Percentiles rank a stretch among this genome's conserved stretches.
Conservation (phyloP, 2,329 filamentous ascomycete genomes). For the Verticillium dahliae region DNA sequence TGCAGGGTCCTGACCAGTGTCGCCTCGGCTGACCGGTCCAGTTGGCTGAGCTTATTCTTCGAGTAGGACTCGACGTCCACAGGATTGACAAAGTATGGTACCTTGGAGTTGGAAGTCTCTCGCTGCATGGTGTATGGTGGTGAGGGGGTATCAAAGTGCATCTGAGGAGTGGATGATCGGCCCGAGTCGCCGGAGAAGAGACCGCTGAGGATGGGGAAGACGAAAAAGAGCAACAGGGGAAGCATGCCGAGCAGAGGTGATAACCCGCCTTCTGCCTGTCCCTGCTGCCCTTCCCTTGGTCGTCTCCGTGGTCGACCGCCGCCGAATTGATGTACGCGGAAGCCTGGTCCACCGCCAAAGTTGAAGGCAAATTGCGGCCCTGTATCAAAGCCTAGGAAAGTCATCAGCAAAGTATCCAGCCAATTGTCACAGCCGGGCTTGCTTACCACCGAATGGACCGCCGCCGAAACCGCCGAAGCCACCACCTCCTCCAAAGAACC, state of each 20-base stretch:
- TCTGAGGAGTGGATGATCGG: constrained; percentile 53
- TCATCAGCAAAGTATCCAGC: neutral
- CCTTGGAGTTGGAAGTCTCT: constrained; percentile 60
- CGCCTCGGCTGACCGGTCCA: constrained; percentile 74
- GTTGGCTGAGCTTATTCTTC: constrained; percentile 59
- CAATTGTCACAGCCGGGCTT: neutral
- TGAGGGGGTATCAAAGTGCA: constrained; percentile 68
- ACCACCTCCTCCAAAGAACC: constrained; percentile 81
- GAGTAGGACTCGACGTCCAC: constrained; percentile 66
- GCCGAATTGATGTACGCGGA: constrained; percentile 94
- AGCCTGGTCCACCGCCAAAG: constrained; percentile 81
- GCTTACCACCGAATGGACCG: constrained; percentile 39
- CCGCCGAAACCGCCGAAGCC: constrained; percentile 63
- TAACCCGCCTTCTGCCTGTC: constrained; percentile 44
- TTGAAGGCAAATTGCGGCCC: constrained; percentile 94
- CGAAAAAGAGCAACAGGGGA: constrained; percentile 82
- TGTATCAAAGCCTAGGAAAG: constrained; percentile 54
- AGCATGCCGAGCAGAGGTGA: constrained; percentile 68
- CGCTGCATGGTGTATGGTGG: constrained; percentile 70
- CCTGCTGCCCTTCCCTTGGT: constrained; percentile 57
- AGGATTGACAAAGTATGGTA: constrained; percentile 84
- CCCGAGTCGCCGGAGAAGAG: constrained; percentile 57
- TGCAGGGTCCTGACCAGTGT: constrained; percentile 63
- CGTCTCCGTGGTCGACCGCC: constrained; percentile 70
- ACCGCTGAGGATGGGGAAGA: constrained; percentile 77